phyloP scores from a whole-genome alignment of 495 filamentous ascomycete species.

The Xylaria bambusicola region DNA sequence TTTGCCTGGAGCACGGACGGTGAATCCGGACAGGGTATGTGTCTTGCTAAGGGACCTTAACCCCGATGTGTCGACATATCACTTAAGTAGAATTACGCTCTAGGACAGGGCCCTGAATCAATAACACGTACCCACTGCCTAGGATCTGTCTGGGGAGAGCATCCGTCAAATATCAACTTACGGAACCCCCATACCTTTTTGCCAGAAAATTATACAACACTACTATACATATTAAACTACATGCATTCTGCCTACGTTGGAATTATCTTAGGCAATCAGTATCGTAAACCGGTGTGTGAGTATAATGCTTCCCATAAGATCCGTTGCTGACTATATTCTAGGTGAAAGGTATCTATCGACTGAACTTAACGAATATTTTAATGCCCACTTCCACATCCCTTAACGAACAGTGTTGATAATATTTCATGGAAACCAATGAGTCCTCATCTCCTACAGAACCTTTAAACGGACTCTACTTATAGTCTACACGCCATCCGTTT shows the following conservation, averaged over 20 bases:
- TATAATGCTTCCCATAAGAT: background rate
- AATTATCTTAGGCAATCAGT: background rate
- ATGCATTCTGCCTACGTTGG: no score
- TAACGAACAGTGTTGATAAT: background rate
- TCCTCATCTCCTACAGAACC: background rate
- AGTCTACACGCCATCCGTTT: background rate
- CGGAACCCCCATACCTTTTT: conserved; percentile 5
- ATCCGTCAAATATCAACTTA: conserved; percentile 3
- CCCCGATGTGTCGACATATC: background rate
- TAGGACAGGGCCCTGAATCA: background rate
- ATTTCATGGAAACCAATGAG: background rate
- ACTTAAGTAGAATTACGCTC: background rate
- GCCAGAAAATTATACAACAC: background rate
- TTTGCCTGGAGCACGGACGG: background rate
- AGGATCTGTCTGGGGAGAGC: conserved; percentile 2
- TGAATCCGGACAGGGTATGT: background rate
- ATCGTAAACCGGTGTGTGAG: background rate
- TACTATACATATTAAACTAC: background rate
- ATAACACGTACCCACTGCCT: background rate
- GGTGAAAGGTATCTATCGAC: background rate
- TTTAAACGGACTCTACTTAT: background rate
- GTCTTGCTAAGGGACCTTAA: background rate
- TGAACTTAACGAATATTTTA: background rate
- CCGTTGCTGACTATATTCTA: background rate
- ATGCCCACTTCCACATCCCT: background rate